phyloP scores from a whole-genome alignment of 176 grass and related monocot genomes.

The Dactylis glomerata region DNA sequence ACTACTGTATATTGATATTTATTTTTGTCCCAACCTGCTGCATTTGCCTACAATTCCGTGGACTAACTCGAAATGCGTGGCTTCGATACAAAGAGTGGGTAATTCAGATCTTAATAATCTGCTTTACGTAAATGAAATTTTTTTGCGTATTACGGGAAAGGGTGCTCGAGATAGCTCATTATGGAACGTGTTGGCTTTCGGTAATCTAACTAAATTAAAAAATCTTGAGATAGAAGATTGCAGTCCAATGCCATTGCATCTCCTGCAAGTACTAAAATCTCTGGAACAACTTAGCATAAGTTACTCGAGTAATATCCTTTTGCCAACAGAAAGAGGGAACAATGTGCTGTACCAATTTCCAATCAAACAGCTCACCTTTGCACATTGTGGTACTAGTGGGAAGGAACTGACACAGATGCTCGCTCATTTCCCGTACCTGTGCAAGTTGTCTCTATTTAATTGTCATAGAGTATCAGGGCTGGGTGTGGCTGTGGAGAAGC shows the following conservation, averaged over 20 bases:
- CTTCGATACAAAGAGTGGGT: not conserved
- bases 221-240: not conserved
- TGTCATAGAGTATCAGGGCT: not conserved
- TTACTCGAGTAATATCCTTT: not conserved
- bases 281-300: no score
- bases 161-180: not conserved
- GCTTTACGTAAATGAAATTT: rapidly evolving
- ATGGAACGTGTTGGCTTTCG: not conserved
- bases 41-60: not conserved
- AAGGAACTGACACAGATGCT: not conserved
- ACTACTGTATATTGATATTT: not conserved
- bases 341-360: not conserved
- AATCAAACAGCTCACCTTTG: rapidly evolving
- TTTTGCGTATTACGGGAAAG: not conserved
- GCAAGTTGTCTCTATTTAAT: rapidly evolving
- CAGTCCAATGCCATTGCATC: not conserved
- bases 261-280: not conserved
- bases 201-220: not conserved
- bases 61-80: rapidly evolving
- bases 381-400: rapidly evolving
- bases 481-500: not conserved
- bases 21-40: not conserved
- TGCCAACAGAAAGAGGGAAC: rapidly evolving
- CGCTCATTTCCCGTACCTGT: not conserved
- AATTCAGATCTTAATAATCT: rapidly evolving